phyloP scores from a whole-genome alignment of 2,329 filamentous ascomycete species.

The Cordyceps javanica region DNA sequence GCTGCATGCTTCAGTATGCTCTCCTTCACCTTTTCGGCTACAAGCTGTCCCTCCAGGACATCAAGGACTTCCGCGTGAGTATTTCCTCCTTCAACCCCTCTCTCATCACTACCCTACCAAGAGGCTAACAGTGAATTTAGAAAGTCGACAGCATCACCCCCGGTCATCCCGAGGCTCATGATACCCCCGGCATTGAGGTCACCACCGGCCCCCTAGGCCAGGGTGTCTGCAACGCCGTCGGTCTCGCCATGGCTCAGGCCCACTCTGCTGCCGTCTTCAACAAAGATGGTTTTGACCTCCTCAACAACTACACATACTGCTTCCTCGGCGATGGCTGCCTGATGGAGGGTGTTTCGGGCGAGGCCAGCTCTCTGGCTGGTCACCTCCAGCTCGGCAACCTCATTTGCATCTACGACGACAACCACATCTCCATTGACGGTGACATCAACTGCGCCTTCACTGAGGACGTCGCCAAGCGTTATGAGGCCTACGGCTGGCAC shows the following conservation, averaged over 20 bases:
- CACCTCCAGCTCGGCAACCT: constrained; percentile 98
- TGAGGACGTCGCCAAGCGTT: constrained; percentile 90
- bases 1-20: constrained; percentile 99
- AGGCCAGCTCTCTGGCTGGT: constrained; percentile 87
- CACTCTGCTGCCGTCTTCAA: constrained; percentile 91
- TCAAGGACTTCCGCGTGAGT: constrained; percentile 94
- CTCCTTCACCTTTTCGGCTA: constrained; percentile 97
- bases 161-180: constrained; percentile 92
- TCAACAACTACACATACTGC: constrained; percentile 95
- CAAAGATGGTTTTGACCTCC: constrained; percentile 84
- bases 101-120: not conserved
- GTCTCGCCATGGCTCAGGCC: constrained; percentile 92
- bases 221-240: constrained; percentile 94
- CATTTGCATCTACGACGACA: constrained; percentile 96
- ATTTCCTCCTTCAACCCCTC: not conserved
- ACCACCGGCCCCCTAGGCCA: constrained; percentile 97
- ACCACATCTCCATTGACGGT: constrained; percentile 93
- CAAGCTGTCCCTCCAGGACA: constrained; percentile 75
- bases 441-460: constrained; percentile 96
- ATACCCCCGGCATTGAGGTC: constrained; percentile 95
- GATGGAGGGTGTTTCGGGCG: constrained; percentile 95
- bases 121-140: constrained; percentile 25
- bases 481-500: constrained; percentile 98
- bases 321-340: constrained; percentile 98
- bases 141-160: constrained; percentile 70